Percentiles rank a stretch among this genome's conserved stretches.
Evolutionary conservation across 1,139 yeast species (phyloP).

Genomic region (Saccharomyces hybrid): DNA sequence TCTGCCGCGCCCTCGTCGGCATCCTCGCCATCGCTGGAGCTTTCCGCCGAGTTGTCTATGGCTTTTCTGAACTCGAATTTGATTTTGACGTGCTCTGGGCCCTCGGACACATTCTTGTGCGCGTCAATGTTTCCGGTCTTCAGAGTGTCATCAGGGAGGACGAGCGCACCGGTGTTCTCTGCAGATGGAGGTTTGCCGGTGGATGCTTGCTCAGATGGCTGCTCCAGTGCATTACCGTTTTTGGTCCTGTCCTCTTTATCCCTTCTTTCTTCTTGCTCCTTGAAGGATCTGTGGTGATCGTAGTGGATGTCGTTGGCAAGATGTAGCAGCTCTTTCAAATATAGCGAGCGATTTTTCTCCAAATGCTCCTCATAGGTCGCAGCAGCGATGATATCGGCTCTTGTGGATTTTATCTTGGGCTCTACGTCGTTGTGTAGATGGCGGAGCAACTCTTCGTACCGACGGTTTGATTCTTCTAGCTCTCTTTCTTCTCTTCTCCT

Average conservation of each 20-base stretch:
- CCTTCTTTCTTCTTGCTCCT: conserved; percentile 16
- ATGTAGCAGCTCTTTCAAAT: conserved; percentile 22
- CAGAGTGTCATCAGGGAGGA: neutral
- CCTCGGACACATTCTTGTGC: neutral
- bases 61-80: conserved; percentile 21
- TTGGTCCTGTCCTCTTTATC: conserved; percentile 21
- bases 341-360: conserved; percentile 13
- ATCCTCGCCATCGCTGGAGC: neutral
- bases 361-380: conserved; percentile 17
- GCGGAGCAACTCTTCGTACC: conserved; percentile 23
- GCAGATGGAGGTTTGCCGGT: neutral
- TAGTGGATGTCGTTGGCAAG: conserved; percentile 22
- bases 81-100: conserved; percentile 14
- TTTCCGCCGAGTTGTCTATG: conserved; percentile 12
- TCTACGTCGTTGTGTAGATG: conserved; percentile 14
- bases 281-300: conserved; percentile 24
- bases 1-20: neutral
- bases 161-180: neutral
- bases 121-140: neutral
- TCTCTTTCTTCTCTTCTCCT: conserved; percentile 19
- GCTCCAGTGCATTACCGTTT: conserved; percentile 6
- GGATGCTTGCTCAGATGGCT: neutral
- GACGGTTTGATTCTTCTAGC: conserved; percentile 18
- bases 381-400: conserved; percentile 17
- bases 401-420: conserved; percentile 20